Conservation (phyloP, 2,329 filamentous ascomycete species). For the Macrophomina pseudophaseolina region DNA sequence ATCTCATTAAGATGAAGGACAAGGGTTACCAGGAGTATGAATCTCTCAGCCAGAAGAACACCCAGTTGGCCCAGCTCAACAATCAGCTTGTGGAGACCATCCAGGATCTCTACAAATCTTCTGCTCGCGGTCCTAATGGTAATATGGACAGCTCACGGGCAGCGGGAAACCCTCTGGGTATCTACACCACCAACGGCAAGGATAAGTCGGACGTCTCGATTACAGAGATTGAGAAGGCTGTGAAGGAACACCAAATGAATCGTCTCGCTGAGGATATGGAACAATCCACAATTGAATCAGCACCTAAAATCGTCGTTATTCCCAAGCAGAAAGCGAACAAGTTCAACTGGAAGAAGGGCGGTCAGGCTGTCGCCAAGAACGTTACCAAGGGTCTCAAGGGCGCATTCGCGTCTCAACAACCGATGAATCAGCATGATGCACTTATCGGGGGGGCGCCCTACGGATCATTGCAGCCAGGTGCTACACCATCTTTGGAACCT, state of each 20-base stretch:
- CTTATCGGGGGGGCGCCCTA: conserved; percentile 54
- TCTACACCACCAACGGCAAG: conserved; percentile 55
- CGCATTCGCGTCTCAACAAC: conserved; percentile 73
- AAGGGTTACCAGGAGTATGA: conserved; percentile 95
- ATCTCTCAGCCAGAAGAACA: conserved; percentile 91
- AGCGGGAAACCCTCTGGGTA: conserved; percentile 65
- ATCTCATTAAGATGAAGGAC: conserved; percentile 83
- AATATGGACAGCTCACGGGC: conserved; percentile 51
- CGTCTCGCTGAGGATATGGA: conserved; percentile 65
- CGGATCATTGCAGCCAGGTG: conserved; percentile 34
- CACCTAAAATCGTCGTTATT: conserved; percentile 94
- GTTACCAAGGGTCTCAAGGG: conserved; percentile 94
- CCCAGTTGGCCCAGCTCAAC: conserved; percentile 89
- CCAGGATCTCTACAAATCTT: conserved; percentile 88
- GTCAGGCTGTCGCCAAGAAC: conserved; percentile 90
- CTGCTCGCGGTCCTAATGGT: conserved; percentile 55
- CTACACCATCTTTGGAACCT: background rate
- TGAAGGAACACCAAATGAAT: conserved; percentile 42
- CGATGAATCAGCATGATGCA: conserved; percentile 56
- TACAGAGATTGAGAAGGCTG: conserved; percentile 51
- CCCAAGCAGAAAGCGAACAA: conserved; percentile 88
- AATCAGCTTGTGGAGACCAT: conserved; percentile 94
- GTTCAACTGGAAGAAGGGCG: conserved; percentile 98
- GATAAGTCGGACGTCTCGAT: conserved; percentile 45
- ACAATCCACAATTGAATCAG: conserved; percentile 65